phyloP scores from a whole-genome alignment of 108 stramenopile genomes.

The Stephanodiscus minutulus region DNA sequence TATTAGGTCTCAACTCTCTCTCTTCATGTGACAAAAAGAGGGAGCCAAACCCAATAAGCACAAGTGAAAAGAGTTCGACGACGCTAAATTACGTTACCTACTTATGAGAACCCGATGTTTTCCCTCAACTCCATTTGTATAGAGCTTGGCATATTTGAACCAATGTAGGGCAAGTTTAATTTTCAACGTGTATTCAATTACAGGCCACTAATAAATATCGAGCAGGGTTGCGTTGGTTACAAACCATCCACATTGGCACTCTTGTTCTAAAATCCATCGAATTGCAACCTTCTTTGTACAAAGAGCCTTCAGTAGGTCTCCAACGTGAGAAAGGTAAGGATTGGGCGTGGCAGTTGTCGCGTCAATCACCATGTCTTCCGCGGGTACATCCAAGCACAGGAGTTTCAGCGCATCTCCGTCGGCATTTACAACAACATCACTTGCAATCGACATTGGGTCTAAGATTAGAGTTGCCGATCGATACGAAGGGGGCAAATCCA shows the following conservation, averaged over 20 bases:
- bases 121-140: no score
- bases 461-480: slow-evolving; percentile 39
- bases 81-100: no score
- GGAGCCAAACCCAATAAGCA: no score
- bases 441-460: slow-evolving; percentile 15
- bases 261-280: slow-evolving; percentile 47
- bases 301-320: slow-evolving; percentile 26
- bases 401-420: slow-evolving; percentile 39
- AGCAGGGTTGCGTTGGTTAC: slow-evolving; percentile 40
- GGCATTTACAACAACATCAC: slow-evolving; percentile 35
- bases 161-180: neutral
- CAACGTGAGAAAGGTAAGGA: slow-evolving; percentile 40
- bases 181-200: no score
- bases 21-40: no score
- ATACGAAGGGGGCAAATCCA: slow-evolving; percentile 29
- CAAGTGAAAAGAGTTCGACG: no score
- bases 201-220: slow-evolving; percentile 21
- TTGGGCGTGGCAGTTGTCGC: slow-evolving; percentile 4
- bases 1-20: no score
- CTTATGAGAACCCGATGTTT: no score
- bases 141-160: neutral
- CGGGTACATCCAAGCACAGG: slow-evolving; percentile 42
- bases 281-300: slow-evolving; percentile 35
- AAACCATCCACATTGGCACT: slow-evolving; percentile 46
- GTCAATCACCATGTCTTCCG: slow-evolving; percentile 33